These are phyloP conservation scores for Penicillium occitanis DNA, from an alignment of 2,329 filamentous ascomycete genomes.

Conservation along the genomic window DNA sequence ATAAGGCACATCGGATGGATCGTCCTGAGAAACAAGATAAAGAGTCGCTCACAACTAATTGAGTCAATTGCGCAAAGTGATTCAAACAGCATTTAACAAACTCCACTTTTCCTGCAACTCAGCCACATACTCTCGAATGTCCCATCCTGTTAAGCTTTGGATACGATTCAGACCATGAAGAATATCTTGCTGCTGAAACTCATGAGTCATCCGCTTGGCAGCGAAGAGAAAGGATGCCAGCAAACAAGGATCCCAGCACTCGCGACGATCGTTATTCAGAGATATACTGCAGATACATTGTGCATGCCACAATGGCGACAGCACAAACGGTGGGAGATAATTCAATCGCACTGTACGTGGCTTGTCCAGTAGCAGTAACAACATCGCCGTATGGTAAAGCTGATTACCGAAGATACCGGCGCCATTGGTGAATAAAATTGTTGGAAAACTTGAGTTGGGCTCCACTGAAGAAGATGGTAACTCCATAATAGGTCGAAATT, in stretches of 20 bases:
- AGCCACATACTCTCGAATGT: conserved; percentile 24
- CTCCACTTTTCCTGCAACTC: conserved; percentile 28
- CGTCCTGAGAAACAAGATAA: background rate
- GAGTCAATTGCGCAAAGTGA: no score
- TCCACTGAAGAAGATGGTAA: background rate
- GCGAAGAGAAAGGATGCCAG: conserved; percentile 49
- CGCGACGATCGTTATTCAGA: conserved; percentile 47
- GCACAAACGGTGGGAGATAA: conserved; percentile 27
- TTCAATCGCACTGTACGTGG: conserved; percentile 45
- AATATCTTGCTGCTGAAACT: conserved; percentile 49
- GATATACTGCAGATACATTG: conserved; percentile 53
- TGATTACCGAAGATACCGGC: conserved; percentile 52
- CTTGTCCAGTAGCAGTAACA: conserved; percentile 54
- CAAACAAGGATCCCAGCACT: conserved; percentile 52
- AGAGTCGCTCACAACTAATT: background rate
- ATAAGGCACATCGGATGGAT: conserved; percentile 22
- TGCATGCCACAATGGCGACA: conserved; percentile 52
- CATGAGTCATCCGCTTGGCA: conserved; percentile 51
- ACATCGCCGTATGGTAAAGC: conserved; percentile 57
- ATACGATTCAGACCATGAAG: conserved; percentile 43
- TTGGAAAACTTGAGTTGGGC: conserved; percentile 27
- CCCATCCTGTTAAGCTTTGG: conserved; percentile 46
- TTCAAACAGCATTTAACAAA: conserved; percentile 3
- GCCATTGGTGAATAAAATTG: conserved; percentile 50
- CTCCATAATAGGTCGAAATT: background rate